Percentiles rank a stretch among this genome's conserved stretches.
Conservation (phyloP, 2,329 filamentous ascomycete genomes). For the Thielaviopsis ethacetica region DNA sequence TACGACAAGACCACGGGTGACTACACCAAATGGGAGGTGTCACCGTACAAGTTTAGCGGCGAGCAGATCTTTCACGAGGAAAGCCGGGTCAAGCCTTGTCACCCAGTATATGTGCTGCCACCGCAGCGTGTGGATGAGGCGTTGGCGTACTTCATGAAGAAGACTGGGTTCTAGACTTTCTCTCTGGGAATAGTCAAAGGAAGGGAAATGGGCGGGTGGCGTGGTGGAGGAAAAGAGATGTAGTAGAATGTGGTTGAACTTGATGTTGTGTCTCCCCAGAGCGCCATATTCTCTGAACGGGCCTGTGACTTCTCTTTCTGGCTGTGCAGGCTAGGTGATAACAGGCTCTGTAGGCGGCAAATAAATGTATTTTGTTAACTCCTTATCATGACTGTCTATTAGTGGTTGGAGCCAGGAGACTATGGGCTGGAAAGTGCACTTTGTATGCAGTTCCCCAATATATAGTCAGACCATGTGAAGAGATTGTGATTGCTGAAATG, state of each 20-base stretch:
- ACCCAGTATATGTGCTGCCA: slow-evolving; percentile 77
- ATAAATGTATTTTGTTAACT: too few relatives aligned
- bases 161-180: slow-evolving; percentile 33
- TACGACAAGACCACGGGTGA: slow-evolving; percentile 11
- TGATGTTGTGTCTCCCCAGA: not conserved
- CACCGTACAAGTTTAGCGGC: slow-evolving; percentile 14
- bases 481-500: too few relatives aligned
- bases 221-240: not conserved
- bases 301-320: not conserved
- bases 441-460: too few relatives aligned
- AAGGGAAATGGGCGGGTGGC: not conserved
- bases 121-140: slow-evolving; percentile 49
- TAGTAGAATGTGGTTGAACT: not conserved
- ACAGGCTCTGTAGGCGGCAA: too few relatives aligned
- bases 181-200: not conserved
- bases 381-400: too few relatives aligned
- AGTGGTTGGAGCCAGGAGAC: too few relatives aligned
- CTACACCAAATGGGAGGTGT: slow-evolving; percentile 6
- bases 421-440: too few relatives aligned
- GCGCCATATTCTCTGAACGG: not conserved
- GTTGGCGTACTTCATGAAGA: slow-evolving; percentile 46
- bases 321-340: not conserved
- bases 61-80: slow-evolving; percentile 46
- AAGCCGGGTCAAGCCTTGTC: slow-evolving; percentile 53
- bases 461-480: too few relatives aligned